Base-by-base conservation (phyloP, 257 asterid genomes). In the Cruciata laevipes region DNA sequence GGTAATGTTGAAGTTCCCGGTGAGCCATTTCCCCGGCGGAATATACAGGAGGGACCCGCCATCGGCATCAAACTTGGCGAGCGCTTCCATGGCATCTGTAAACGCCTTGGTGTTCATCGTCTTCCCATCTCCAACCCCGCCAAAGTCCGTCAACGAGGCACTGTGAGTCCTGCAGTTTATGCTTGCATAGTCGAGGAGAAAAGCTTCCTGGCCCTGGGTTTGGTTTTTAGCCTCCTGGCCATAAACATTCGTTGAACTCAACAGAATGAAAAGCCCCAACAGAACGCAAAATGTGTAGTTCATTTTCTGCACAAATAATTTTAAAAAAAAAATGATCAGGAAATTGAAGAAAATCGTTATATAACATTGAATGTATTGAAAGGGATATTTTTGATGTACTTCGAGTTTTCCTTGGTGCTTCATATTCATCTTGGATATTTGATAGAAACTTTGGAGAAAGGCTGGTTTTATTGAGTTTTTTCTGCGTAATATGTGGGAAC, bases 11-110 rank as follows among this genome's bases (percentile, higher is more conserved):
- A 94, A 94, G 81, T 88, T 94, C 10, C 95, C 96, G 0, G 99
- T 94, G 66, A 94, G 66, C 97, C 97, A 94, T 66, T 79, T 90
- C 13, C 97, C 99, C 0, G 95, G 83, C 6, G 99, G 97, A 24
- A 94, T 92, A 57, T 79, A 90, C n/a, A 94, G 92, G 73, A 84
- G 58, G 12, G 97, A 79, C 23, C 99, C 99, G 2, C 99, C 99
- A 31, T 86, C 80, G 0, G 83, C 73, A 68, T 68, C 84, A 37
- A 63, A 93, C 74, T 73, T 89, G 70, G 91, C 66, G 56, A 94
- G 85, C 47, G 81, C 69, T 71, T 78, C 83, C 8, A 93, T 47
- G 71, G 97, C 99, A 7, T 84, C 69, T 77, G 73, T 78, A 73
- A 94, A 90, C 14, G 93, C 97, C 59, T 69, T 65, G 0, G 96